Evolutionary conservation across 352 stramenopile species (phyloP), one percentile per base, ranked within the genome.

Genomic region (Phytopythium mirpurense): DNA sequence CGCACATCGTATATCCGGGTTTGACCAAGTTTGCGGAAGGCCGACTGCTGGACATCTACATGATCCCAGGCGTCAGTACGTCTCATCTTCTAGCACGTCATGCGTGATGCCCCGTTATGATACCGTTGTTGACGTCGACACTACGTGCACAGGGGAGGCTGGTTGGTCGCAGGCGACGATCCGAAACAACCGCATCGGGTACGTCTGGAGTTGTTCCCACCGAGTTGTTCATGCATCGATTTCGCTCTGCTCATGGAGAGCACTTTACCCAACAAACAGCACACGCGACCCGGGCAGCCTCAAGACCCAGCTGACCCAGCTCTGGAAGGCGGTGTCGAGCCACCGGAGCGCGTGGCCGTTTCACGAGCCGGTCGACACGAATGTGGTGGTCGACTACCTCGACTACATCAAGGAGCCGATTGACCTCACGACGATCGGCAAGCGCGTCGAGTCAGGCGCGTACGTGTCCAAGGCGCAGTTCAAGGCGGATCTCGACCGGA

Each of bases 311-410:
- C 65, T 98, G 26, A 73, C 86, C 40, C 63, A 80, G 27, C 70
- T 98, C 19, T 79, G 96, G 46, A 93, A 93, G 43, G 87, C 96
- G 26, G 73, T 98, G 14, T 90, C 89, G 40, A 96, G 89, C 56
- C 93, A 99, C 63, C 88, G 96, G 36, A 98, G 94, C 56, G 83
- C 96, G 27, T 99, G 97, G 97, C 95, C 95, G 10, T 99, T 99
- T 67, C 88, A 96, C 32, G 95, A 99, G 60, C 96, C 97, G 0
- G 97, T 99, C 10, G 87, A 98, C 70, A 96, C 83, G 32, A 88
- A 65, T 42, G 81, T 98, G 47, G 96, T 99, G 2, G 78, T 93
- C 10, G 97, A 99, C 76, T 99, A 99, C 76, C 67, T 98, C 29
- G 88, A 98, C 21, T 84, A 98, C 54, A 96, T 99, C 51, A 97